These are phyloP conservation scores for Sechiopsis laciniata DNA, from an alignment of 306 rosid genomes.

Conservation along the genomic window DNA sequence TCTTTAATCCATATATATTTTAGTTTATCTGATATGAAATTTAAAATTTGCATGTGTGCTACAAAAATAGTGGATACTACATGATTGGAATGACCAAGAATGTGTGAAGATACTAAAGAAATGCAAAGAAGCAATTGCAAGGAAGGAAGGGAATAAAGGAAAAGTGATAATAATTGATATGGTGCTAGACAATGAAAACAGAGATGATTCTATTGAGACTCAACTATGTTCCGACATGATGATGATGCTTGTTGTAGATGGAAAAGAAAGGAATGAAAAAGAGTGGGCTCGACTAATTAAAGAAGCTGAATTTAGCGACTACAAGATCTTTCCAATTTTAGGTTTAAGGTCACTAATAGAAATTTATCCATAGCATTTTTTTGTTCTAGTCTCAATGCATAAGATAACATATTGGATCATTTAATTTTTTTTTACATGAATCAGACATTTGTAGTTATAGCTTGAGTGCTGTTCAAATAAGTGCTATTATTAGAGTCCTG, in stretches of 20 bases:
- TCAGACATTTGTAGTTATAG: too few relatives aligned
- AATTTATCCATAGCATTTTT: not conserved
- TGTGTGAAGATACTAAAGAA: slow-evolving; percentile 28
- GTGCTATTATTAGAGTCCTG: too few relatives aligned
- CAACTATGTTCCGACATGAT: slow-evolving; percentile 28
- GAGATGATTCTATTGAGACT: slow-evolving; percentile 25
- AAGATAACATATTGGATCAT: too few relatives aligned
- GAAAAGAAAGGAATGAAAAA: slow-evolving; percentile 33
- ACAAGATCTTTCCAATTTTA: slow-evolving; percentile 28
- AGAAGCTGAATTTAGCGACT: slow-evolving; percentile 33
- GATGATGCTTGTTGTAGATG: slow-evolving; percentile 22
- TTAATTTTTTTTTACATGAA: too few relatives aligned
- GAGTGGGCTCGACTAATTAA: slow-evolving; percentile 30
- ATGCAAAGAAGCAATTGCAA: slow-evolving; percentile 36
- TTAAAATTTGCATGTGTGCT: slow-evolving; percentile 30
- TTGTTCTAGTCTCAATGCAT: not conserved
- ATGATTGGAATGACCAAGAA: too few relatives aligned
- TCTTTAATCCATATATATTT: slow-evolving; percentile 13
- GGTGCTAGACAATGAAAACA: slow-evolving; percentile 26
- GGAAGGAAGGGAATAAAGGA: slow-evolving; percentile 27
- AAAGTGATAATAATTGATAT: slow-evolving; percentile 45
- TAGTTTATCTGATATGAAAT: too few relatives aligned
- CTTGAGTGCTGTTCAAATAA: too few relatives aligned
- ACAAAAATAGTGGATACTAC: slow-evolving; percentile 6
- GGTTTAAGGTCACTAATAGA: slow-evolving; percentile 40